phyloP scores from a whole-genome alignment of 306 rosid genomes.

The Elaeagnus macrophylla region DNA sequence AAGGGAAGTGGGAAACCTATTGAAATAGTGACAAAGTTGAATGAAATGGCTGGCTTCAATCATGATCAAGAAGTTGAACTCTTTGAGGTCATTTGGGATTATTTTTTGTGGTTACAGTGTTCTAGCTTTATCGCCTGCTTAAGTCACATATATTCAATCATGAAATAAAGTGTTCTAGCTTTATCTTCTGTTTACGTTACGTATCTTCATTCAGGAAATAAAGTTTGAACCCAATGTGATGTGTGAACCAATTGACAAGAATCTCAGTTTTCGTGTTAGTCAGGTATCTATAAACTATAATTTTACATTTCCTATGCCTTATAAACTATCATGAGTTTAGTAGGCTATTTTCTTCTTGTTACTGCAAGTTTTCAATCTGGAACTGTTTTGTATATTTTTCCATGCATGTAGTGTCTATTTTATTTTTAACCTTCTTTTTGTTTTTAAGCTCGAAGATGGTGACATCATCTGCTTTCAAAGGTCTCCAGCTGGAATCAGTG shows the following conservation, averaged over 20 bases:
- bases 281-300: conserved; percentile 39
- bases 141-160: not conserved
- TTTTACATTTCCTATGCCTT: too few relatives aligned
- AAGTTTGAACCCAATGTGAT: conserved; percentile 74
- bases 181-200: conserved; percentile 3
- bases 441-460: conserved; percentile 80
- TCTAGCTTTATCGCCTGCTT: not conserved
- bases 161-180: not conserved
- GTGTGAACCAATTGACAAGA: conserved; percentile 72
- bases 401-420: not conserved
- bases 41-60: conserved; percentile 75
- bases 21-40: conserved; percentile 56
- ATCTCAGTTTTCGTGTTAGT: conserved; percentile 45
- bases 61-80: conserved; percentile 69
- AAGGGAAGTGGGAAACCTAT: conserved; percentile 51
- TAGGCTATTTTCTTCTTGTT: too few relatives aligned
- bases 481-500: conserved; percentile 31
- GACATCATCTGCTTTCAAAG: conserved; percentile 92
- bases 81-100: conserved; percentile 42
- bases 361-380: not conserved
- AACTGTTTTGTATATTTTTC: not conserved
- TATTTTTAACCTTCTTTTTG: not conserved
- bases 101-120: not conserved
- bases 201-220: conserved; percentile 49
- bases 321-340: too few relatives aligned